These are phyloP conservation scores for Colletotrichum sp. DNA, from an alignment of 2,329 filamentous ascomycete genomes.

Conservation along the genomic window DNA sequence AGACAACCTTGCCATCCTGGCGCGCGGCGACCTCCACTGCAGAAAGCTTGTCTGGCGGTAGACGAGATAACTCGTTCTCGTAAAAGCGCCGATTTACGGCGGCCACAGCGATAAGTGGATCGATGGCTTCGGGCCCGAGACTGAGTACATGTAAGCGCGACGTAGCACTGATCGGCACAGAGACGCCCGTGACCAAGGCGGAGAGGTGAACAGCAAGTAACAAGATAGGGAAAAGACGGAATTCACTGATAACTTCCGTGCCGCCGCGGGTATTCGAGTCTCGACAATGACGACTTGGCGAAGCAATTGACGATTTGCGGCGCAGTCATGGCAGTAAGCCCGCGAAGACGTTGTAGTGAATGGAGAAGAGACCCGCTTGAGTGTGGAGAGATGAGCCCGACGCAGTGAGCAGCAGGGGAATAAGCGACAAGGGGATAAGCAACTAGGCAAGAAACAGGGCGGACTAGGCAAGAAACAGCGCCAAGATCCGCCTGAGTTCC, in stretches of 20 bases:
- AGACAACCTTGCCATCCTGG: background rate
- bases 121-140: background rate
- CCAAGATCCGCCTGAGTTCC: background rate
- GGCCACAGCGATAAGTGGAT: background rate
- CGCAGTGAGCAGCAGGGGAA: background rate
- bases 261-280: background rate
- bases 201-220: background rate
- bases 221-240: background rate
- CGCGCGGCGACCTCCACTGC: background rate
- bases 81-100: background rate
- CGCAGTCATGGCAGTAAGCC: background rate
- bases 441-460: background rate
- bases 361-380: background rate
- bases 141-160: background rate
- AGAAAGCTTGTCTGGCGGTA: background rate
- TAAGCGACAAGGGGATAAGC: background rate
- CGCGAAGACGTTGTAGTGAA: background rate
- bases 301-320: background rate
- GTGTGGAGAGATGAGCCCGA: background rate
- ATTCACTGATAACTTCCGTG: background rate
- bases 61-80: background rate
- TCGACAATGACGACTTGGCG: background rate
- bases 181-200: background rate
- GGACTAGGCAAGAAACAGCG: background rate
- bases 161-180: background rate